These are phyloP conservation scores for Pythium chondricola DNA, from an alignment of 352 stramenopile species.

Conservation along the genomic window DNA sequence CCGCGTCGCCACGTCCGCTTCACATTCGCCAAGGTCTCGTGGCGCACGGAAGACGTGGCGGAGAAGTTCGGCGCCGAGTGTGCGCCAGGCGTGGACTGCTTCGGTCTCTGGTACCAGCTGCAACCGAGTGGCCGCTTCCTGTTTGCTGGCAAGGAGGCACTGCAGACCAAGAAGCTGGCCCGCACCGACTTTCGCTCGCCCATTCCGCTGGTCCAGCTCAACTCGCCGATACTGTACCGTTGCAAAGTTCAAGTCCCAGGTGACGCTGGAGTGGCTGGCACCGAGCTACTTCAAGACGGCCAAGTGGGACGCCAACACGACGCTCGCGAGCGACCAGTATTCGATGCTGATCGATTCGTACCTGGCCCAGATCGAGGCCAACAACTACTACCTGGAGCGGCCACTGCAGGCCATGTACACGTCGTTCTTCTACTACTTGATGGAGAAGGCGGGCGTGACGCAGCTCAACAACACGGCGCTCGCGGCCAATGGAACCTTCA, in stretches of 20 bases:
- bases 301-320: slow-evolving; percentile 3
- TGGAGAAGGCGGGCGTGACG: slow-evolving; percentile 31
- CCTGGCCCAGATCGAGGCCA: slow-evolving; percentile 31
- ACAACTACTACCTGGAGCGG: slow-evolving; percentile 38
- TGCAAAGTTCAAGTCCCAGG: background rate
- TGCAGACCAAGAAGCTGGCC: slow-evolving; percentile 21
- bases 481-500: background rate
- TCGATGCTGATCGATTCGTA: slow-evolving; percentile 43
- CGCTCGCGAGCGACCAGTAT: slow-evolving; percentile 24
- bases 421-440: slow-evolving; percentile 43
- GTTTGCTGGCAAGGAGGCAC: slow-evolving; percentile 27
- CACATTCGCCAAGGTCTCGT: slow-evolving; percentile 34
- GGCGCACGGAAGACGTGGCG: slow-evolving; percentile 24
- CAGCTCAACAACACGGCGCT: slow-evolving; percentile 10
- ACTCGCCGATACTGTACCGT: slow-evolving; percentile 21
- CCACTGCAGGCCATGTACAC: slow-evolving; percentile 42
- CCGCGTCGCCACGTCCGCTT: slow-evolving; percentile 34
- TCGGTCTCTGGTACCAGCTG: slow-evolving; percentile 34
- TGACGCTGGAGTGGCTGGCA: slow-evolving; percentile 1
- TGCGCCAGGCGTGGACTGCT: slow-evolving; percentile 18
- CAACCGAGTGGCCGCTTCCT: slow-evolving; percentile 35
- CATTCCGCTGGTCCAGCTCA: slow-evolving; percentile 38
- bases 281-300: slow-evolving; percentile 11
- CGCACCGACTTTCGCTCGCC: slow-evolving; percentile 30
- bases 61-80: slow-evolving; percentile 30